Evolutionary conservation across 257 asterid species (phyloP), one percentile per base, ranked within the genome.

Genomic region (Fraxinus anomala): DNA sequence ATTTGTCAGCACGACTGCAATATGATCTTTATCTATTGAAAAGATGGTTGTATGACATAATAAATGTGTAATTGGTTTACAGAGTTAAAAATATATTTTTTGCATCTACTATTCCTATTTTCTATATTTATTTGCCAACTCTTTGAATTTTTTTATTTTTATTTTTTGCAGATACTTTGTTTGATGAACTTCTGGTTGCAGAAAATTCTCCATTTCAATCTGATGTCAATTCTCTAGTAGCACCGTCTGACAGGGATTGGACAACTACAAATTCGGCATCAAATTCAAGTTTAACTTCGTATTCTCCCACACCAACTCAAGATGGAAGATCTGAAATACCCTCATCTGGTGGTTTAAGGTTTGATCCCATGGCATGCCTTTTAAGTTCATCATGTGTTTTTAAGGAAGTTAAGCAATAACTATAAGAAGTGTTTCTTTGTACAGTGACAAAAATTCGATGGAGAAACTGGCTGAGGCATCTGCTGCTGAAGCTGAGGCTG

Each of bases 401-500:
- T 44, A 34, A 47, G 42, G 54, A 77, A 37, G 56, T 63, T 63
- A 76, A 51, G 39, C 59, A 47, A 63, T 63, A 23, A 63, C 5
- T 7, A 24, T 59, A 74, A 40, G 51, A 80, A 63, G 59, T 77
- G 36, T 80, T 36, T 47, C 69, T 63, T 26, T 28, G 16, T 88
- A 59, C 83, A 96, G 99, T 70, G 92, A 92, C 85, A 87, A 82
- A 74, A 86, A 86, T 81, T 96, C 99, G 28, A 83, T 93, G 97
- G 98, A 90, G 74, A 93, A 88, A 86, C 86, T 96, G 76, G 94
- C 94, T 9, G 92, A 93, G 86, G 99, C 98, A 39, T 96, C 98
- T 65, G 97, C 99, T 75, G 99, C 99, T 47, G 99, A 96, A 90
- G 99, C 99, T 70, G 95, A 93, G 90, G 98, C 76, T 73, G 98